These are phyloP conservation scores for Diaporthe helianthi DNA, from an alignment of 2,329 filamentous ascomycete species.

Conservation along the genomic window DNA sequence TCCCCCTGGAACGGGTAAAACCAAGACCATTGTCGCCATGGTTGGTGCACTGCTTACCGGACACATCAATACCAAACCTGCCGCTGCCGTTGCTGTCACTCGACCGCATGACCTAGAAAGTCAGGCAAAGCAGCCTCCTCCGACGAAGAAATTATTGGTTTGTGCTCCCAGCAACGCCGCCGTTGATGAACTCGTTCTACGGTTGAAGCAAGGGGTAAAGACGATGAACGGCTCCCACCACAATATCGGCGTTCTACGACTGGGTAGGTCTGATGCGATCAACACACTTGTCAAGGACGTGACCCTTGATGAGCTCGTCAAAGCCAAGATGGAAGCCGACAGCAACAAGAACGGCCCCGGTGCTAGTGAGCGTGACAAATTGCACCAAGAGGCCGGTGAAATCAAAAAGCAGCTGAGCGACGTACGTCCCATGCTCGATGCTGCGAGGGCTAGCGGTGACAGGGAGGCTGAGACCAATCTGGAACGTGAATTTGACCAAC, in stretches of 20 bases:
- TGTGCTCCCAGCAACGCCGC: conserved; percentile 99
- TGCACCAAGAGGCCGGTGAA: conserved; percentile 69
- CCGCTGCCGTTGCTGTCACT: conserved; percentile 54
- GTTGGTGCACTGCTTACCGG: conserved; percentile 83
- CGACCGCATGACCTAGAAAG: conserved; percentile 49
- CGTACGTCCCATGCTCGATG: conserved; percentile 75
- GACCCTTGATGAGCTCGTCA: conserved; percentile 90
- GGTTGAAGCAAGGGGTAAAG: conserved; percentile 86
- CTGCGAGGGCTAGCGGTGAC: conserved; percentile 64
- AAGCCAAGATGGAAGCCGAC: conserved; percentile 70
- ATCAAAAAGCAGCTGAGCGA: conserved; percentile 78
- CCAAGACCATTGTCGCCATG: conserved; percentile 96
- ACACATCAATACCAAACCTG: conserved; percentile 50
- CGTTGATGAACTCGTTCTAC: conserved; percentile 93
- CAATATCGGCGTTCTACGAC: conserved; percentile 84
- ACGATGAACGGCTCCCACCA: conserved; percentile 75
- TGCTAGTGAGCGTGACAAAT: conserved; percentile 62
- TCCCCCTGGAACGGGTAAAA: conserved; percentile 96
- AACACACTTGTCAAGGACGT: conserved; percentile 89
- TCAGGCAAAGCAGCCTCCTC: conserved; percentile 38
- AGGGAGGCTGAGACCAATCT: conserved; percentile 59
- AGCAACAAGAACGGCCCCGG: conserved; percentile 61
- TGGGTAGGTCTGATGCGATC: conserved; percentile 91
- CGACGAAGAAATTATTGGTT: conserved; percentile 85
- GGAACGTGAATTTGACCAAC: conserved; percentile 76